Base-by-base conservation (phyloP, 495 filamentous ascomycete species). In the Cercophora newfieldiana region DNA sequence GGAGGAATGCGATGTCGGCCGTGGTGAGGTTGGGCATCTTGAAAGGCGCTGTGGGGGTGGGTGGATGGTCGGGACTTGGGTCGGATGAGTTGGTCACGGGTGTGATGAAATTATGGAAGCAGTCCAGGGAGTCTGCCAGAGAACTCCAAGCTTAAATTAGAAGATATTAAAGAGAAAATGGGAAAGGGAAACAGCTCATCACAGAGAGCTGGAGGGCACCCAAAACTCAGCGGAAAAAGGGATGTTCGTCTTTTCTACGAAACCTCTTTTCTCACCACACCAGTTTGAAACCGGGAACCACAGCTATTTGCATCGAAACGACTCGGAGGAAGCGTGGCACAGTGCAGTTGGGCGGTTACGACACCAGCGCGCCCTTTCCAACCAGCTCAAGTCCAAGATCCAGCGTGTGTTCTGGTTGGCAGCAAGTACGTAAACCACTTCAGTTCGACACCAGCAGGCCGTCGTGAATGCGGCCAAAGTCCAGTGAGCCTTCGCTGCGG, bases 1-100 rank as follows among this genome's bases (percentile, higher is more conserved):
- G 65, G 26, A 69, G 65, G 22, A 69, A 69, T 10, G 68, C 68
- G 16, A 67, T 50, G 60, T 69, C 68, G 26, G 68, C 66, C 0
- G 61, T 67, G 7, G 68, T 69, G n/a, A 69, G 60, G 31, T n/a
- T 50, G 56, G 48, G 56, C 61, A 64, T 64, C 22, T 60, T 67
- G 60, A 22, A 48, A 44, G 61, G 19, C 16, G 61, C 3, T 1
- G 25, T 10, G 10, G 21, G 47, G 47, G 1, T n/a, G 44, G 37
- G 44, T 47, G n/a, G n/a, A n/a, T n/a, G n/a, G n/a, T n/a, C n/a
- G n/a, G n/a, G 37, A 8, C 37, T 44, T 5, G 3, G 18, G 37
- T 2, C 2, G 37, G 37, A 8, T 2, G 37, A 16, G 3, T 44
- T 44, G 12, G 37, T 8, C 18, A 2, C 4, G 12, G 4, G 10